These are phyloP conservation scores for Trichoderma sp. DNA, from an alignment of 2,329 filamentous ascomycete genomes.

Conservation along the genomic window DNA sequence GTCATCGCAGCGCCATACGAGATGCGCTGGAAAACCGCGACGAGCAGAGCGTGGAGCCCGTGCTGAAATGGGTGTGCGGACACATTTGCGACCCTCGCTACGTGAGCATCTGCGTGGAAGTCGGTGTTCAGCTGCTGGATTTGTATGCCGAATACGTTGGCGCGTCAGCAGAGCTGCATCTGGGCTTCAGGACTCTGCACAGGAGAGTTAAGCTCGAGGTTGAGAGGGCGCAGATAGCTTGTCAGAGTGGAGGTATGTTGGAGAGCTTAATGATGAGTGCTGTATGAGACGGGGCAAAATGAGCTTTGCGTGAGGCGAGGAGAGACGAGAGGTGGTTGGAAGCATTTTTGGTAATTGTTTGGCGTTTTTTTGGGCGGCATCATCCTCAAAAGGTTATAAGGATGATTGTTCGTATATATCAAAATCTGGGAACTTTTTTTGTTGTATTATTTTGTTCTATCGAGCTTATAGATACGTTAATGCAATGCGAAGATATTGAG, in stretches of 20 bases:
- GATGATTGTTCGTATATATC: conserved; percentile 12
- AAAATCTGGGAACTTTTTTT: conserved; percentile 1
- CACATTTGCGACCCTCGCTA: conserved; percentile 83
- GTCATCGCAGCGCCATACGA: conserved; percentile 82
- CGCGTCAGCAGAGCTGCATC: conserved; percentile 71
- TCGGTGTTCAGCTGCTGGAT: conserved; percentile 79
- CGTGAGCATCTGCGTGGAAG: conserved; percentile 78
- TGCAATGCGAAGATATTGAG: conserved; percentile 3
- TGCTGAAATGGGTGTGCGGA: conserved; percentile 79
- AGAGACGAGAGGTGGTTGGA: not conserved
- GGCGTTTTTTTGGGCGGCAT: conserved; percentile 23
- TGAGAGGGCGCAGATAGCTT: conserved; percentile 80
- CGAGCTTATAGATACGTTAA: conserved; percentile 1
- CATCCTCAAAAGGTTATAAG: not conserved
- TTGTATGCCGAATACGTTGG: conserved; percentile 81
- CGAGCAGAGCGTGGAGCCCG: conserved; percentile 76
- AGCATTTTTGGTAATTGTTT: conserved; percentile 21
- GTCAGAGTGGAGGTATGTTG: conserved; percentile 83
- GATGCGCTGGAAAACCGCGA: conserved; percentile 79
- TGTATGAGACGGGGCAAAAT: conserved; percentile 25
- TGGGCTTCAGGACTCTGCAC: conserved; percentile 68
- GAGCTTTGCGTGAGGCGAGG: not conserved
- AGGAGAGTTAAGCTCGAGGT: conserved; percentile 73
- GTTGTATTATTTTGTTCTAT: conserved; percentile 6
- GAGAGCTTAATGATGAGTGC: conserved; percentile 59